Percentiles rank a stretch among this genome's conserved stretches.
Evolutionary conservation across 2,329 filamentous ascomycete genomes (phyloP).

Genomic region (Pseudopyrenochaeta lycopersici): DNA sequence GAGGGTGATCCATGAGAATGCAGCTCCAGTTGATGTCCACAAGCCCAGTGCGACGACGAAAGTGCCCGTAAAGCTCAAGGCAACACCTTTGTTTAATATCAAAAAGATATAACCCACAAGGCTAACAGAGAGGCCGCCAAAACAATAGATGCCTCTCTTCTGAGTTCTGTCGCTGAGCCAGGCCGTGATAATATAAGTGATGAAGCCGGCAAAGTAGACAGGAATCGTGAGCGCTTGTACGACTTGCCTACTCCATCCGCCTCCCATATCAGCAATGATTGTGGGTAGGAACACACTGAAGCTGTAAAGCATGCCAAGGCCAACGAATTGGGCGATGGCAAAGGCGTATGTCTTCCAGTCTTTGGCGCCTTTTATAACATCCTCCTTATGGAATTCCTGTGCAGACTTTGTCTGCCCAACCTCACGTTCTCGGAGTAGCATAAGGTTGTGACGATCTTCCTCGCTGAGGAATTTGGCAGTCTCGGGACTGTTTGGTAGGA

Average conservation of each 20-base stretch:
- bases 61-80: conserved; percentile 32
- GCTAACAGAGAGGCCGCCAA: conserved; percentile 45
- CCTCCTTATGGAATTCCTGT: conserved; percentile 55
- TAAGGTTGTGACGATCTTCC: conserved; percentile 31
- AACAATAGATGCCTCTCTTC: conserved; percentile 37
- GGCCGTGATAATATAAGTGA: conserved; percentile 32
- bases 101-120: conserved; percentile 60
- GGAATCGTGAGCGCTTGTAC: conserved; percentile 45
- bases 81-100: conserved; percentile 24
- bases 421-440: conserved; percentile 49
- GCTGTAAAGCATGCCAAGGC: conserved; percentile 34
- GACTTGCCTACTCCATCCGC: conserved; percentile 29
- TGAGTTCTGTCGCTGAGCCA: conserved; percentile 37
- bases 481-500: conserved; percentile 59
- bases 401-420: conserved; percentile 54
- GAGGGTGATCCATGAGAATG: conserved; percentile 37
- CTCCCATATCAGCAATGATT: conserved; percentile 39
- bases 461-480: conserved; percentile 44
- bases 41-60: conserved; percentile 42
- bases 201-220: conserved; percentile 37
- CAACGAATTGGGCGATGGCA: conserved; percentile 57
- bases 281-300: conserved; percentile 40
- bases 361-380: conserved; percentile 59
- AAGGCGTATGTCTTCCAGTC: conserved; percentile 42
- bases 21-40: conserved; percentile 33